Percentiles rank a stretch among this genome's conserved stretches.
Evolutionary conservation across 1,284 basidiomycete genomes (phyloP).

Genomic region (Inonotus obliquus): DNA sequence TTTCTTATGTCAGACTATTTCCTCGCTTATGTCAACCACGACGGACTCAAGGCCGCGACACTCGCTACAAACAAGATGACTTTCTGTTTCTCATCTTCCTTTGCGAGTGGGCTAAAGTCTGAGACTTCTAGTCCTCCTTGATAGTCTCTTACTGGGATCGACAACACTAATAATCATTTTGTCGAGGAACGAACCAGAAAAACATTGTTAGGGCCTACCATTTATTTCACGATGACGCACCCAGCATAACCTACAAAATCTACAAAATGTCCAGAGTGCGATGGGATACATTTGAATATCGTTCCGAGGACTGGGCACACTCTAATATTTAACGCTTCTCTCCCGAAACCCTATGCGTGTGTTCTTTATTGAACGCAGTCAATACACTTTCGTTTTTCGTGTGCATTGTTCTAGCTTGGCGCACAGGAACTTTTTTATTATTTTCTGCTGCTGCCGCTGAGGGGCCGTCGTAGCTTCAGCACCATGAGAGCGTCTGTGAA

Average conservation of each 20-base stretch:
- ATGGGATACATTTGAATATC: not conserved
- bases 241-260: too few relatives aligned
- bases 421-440: too few relatives aligned
- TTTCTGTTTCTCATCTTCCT: constrained; percentile 21
- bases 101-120: constrained; percentile 62
- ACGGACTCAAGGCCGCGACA: constrained; percentile 46
- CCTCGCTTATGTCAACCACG: constrained; percentile 29
- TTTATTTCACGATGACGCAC: not conserved
- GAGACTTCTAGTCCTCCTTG: constrained; percentile 47
- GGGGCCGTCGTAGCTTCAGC: not conserved
- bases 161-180: constrained; percentile 24
- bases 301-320: constrained; percentile 6
- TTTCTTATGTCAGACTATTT: not conserved
- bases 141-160: constrained; percentile 48
- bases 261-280: too few relatives aligned
- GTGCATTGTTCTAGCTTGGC: not conserved
- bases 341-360: not conserved
- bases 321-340: not conserved
- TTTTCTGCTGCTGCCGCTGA: not conserved
- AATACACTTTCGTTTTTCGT: not conserved
- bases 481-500: too few relatives aligned
- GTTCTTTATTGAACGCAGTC: not conserved
- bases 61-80: constrained; percentile 42
- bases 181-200: constrained; percentile 50
- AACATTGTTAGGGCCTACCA: not conserved